Percentiles rank a stretch among this genome's conserved stretches.
Conservation (phyloP, 2,329 filamentous ascomycete genomes). For the Reticulascus tulasneorum region DNA sequence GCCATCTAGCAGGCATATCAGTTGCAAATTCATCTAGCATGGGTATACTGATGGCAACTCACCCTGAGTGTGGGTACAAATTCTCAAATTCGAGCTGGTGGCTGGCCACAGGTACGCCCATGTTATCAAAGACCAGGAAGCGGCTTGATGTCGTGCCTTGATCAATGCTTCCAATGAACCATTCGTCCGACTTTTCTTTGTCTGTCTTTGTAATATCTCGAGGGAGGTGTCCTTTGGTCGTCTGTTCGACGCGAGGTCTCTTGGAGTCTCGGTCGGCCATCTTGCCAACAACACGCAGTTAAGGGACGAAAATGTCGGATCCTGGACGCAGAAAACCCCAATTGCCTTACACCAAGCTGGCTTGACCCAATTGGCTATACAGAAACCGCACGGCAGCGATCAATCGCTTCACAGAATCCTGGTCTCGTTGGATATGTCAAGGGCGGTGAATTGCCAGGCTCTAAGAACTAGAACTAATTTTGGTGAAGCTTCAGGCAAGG, state of each 20-base stretch:
- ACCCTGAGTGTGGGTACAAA: slow-evolving; percentile 81
- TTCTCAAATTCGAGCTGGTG: slow-evolving; percentile 88
- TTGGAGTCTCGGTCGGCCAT: slow-evolving; percentile 13
- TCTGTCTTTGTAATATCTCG: slow-evolving; percentile 25
- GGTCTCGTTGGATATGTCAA: not conserved
- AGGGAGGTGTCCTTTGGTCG: slow-evolving; percentile 20
- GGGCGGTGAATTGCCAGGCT: not conserved
- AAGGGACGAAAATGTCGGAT: not conserved
- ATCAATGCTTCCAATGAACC: slow-evolving; percentile 84
- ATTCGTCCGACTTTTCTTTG: slow-evolving; percentile 33
- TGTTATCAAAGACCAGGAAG: slow-evolving; percentile 84
- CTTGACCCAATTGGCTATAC: no score
- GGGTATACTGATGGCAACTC: slow-evolving; percentile 37
- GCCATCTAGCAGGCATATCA: slow-evolving; percentile 58
- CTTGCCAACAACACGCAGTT: not conserved
- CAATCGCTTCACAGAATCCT: no score
- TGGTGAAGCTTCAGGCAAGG: not conserved
- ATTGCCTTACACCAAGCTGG: no score
- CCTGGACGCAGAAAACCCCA: not conserved
- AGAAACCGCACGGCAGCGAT: no score
- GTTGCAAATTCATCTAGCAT: slow-evolving; percentile 7
- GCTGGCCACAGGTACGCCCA: slow-evolving; percentile 72
- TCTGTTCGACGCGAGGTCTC: slow-evolving; percentile 7
- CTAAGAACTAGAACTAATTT: not conserved
- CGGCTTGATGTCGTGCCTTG: slow-evolving; percentile 86